A percentile compares a stretch with the other conserved stretches of the same genome.
phyloP scores from a whole-genome alignment of 2,329 filamentous ascomycete species.

The Talaromyces verruculosus region DNA sequence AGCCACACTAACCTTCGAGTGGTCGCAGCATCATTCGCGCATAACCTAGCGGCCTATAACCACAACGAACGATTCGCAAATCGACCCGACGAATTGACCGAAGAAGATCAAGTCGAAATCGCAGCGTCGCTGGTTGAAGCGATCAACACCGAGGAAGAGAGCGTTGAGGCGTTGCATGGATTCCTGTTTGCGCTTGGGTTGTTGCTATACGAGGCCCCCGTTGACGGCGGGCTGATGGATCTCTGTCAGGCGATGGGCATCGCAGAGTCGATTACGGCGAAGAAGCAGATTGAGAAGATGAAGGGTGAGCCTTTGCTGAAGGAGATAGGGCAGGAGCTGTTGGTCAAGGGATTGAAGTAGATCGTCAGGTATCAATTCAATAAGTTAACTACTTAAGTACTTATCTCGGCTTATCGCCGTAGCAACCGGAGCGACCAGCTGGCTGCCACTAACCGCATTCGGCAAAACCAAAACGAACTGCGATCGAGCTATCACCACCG shows the following conservation, averaged over 20 bases:
- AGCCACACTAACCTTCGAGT: constrained; percentile 74
- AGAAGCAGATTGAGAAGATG: constrained; percentile 54
- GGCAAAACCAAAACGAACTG: constrained; percentile 31
- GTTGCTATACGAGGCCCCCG: constrained; percentile 67
- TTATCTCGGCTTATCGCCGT: constrained; percentile 1
- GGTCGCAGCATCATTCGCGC: constrained; percentile 77
- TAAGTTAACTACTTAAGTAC: neutral
- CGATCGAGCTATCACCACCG: constrained; percentile 1
- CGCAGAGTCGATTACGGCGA: constrained; percentile 60
- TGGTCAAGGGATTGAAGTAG: constrained; percentile 39
- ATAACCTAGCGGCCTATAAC: constrained; percentile 74
- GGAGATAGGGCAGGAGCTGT: constrained; percentile 48
- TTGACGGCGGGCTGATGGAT: constrained; percentile 75
- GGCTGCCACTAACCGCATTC: constrained; percentile 23
- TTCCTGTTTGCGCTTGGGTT: constrained; percentile 75
- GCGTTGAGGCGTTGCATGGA: constrained; percentile 70
- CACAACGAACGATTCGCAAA: constrained; percentile 63
- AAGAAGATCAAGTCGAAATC: constrained; percentile 75
- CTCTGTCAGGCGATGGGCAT: constrained; percentile 78
- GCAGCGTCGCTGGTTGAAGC: constrained; percentile 78
- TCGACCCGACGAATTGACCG: constrained; percentile 59
- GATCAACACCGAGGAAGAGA: constrained; percentile 55
- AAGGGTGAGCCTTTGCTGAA: constrained; percentile 59
- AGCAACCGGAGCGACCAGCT: constrained; percentile 17
- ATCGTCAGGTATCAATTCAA: too few relatives aligned